Evolutionary conservation across 129 eudicot genomes (phyloP), one percentile per base, ranked within the genome.

Genomic region (Cynara cardunculus): DNA sequence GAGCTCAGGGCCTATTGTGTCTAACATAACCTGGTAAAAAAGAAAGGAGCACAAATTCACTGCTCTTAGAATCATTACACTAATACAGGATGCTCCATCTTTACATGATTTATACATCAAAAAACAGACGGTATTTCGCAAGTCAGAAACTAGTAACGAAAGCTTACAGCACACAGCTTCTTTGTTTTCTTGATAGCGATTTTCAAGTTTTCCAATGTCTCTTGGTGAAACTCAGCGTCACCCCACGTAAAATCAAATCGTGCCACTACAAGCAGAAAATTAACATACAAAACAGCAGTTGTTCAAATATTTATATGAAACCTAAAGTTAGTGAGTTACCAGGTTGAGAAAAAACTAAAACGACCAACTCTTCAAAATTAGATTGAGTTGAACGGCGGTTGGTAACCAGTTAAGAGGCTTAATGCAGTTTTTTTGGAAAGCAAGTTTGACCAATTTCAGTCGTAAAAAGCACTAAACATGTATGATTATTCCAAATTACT

Each of bases 211-310:
- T 91, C 95, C 65, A 91, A 72, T 22, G 98, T 91, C 87, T 89
- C 93, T 77, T 91, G 98, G 80, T 94, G 98, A 84, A 79, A 94
- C 73, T 85, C 93, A 76, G 91, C 82, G 77, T 91, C 94, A 24
- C 98, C 98, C 93, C 91, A 94, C 11, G 98, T 88, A 76, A 94
- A 94, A 87, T 94, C 98, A 78, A 94, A 91, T 25, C 97, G 89
- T 27, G 98, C 98, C 74, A 91, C 98, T 94, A 74, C 83, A 89
- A 25, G 18, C 18, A 67, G 37, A 71, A 65, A 78, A n/a, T n/a
- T n/a, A n/a, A n/a, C n/a, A n/a, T n/a, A n/a, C n/a, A n/a, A n/a
- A n/a, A n/a, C n/a, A n/a, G n/a, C n/a, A n/a, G n/a, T n/a, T n/a
- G n/a, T n/a, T n/a, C n/a, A n/a, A n/a, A n/a, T n/a, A n/a, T n/a